Evolutionary conservation across 108 stramenopile genomes (phyloP), one percentile per base, ranked within the genome.

Genomic region (Chaetoceros muelleri): DNA sequence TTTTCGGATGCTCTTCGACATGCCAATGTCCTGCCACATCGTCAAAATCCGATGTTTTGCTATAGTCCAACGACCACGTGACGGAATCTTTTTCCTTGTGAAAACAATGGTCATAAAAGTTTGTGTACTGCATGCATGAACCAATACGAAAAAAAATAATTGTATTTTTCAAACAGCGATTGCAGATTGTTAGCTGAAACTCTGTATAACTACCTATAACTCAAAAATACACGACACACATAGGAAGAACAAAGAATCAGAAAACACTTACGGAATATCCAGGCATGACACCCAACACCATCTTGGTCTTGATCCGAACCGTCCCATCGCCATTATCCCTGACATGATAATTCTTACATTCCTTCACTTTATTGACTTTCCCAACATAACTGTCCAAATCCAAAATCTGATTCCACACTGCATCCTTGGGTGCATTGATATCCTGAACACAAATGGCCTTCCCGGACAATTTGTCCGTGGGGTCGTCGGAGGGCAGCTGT

Each of bases 1-100:
- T 75, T 23, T 23, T 46, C n/a, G 75, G 75, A 30, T 73, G 72
- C 8, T 74, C 67, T 48, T 72, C 78, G 29, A 86, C 24, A 55
- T 82, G 78, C 84, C 84, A 86, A 55, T 82, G 80, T 53, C 84
- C 84, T 13, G 72, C 44, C 13, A 82, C 80, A 58, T 86, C 84
- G 51, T 82, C 84, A 58, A 86, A 80, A 54, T 86, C 84, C 23
- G 60, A 70, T 8, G 56, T 75, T 64, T 86, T 82, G 24, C 80
- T 74, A 56, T 86, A 86, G 55, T 86, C 84, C 46, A 86, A 52
- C 13, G 65, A 66, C 84, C 84, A 86, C n/a, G 72, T 73, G 49
- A 86, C 17, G 19, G 74, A 73, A 51, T 73, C 68, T 20, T 67
- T 44, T 18, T 65, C 46, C 2, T 73, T 70, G 53, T 53, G 25